phyloP scores from a whole-genome alignment of 176 grass and related monocot genomes.

The Alopecurus myosuroides region DNA sequence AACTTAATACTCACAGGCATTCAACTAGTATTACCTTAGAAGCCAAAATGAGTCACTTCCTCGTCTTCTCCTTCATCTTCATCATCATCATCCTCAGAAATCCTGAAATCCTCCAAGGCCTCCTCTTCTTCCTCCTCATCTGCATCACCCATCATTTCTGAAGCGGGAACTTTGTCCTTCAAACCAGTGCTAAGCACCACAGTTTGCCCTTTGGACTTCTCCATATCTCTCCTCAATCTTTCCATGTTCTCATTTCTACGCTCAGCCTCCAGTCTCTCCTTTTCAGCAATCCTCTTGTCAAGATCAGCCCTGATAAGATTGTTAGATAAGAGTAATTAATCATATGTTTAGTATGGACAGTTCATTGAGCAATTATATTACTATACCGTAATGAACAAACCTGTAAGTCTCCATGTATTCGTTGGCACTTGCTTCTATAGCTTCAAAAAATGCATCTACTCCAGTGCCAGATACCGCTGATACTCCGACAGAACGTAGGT shows the following conservation, averaged over 20 bases:
- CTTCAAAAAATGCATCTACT: conserved; percentile 68
- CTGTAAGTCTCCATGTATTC: conserved; percentile 96
- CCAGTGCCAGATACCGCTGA: conserved; percentile 78
- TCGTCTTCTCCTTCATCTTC: conserved; percentile 79
- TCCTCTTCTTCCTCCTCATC: conserved; percentile 71
- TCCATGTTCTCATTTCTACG: conserved; percentile 73
- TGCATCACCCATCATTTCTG: conserved; percentile 54
- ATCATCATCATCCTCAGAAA: conserved; percentile 69
- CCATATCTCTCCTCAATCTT: conserved; percentile 78
- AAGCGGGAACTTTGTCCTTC: conserved; percentile 49
- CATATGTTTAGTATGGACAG: neutral
- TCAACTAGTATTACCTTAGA: conserved; percentile 59
- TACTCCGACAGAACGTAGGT: conserved; percentile 79
- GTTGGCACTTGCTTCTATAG: conserved; percentile 69
- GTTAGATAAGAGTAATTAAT: conserved; percentile 6
- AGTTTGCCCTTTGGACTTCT: conserved; percentile 84
- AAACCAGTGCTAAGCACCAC: conserved; percentile 85
- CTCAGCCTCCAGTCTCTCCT: conserved; percentile 66
- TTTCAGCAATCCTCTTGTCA: conserved; percentile 89
- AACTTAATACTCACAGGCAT: no score
- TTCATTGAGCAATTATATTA: neutral
- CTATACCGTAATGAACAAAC: conserved; percentile 23
- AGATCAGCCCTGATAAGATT: conserved; percentile 69
- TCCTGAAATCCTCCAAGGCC: conserved; percentile 37
- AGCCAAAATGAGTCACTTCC: conserved; percentile 61